Evolutionary conservation across 495 filamentous ascomycete genomes (phyloP).

Genomic region (Hypoxylon trugodes): DNA sequence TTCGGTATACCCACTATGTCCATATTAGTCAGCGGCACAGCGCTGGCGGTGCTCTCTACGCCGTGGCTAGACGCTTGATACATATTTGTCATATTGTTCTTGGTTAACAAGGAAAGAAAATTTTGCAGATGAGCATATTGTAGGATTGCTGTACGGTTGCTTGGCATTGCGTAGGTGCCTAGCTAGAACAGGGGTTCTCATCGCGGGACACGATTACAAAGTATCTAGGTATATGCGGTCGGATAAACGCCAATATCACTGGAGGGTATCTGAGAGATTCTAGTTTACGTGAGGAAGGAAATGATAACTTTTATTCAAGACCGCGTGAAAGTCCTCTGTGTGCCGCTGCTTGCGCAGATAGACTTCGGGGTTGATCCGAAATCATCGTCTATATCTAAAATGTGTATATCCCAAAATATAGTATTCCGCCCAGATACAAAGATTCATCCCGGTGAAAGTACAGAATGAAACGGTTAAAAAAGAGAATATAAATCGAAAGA

Average conservation of each 20-base stretch:
- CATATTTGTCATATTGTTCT: neutral
- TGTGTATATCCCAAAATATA: slow-evolving; percentile 13
- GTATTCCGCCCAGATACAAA: neutral
- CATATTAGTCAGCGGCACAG: slow-evolving; percentile 30
- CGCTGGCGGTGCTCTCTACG: slow-evolving; percentile 8
- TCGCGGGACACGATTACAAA: neutral
- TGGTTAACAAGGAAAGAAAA: neutral
- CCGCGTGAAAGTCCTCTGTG: neutral
- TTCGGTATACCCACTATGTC: neutral
- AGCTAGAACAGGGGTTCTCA: too few species aligned
- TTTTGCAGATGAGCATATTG: slow-evolving; percentile 13
- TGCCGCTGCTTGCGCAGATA: slow-evolving; percentile 31
- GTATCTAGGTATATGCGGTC: neutral
- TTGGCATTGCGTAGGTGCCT: too few species aligned
- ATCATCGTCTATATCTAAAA: slow-evolving; percentile 28
- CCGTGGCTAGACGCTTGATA: neutral
- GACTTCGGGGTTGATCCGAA: slow-evolving; percentile 10
- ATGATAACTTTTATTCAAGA: slow-evolving; percentile 18
- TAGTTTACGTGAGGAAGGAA: neutral
- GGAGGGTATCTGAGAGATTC: neutral
- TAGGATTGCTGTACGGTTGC: neutral
- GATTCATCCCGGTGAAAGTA: neutral
- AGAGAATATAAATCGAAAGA: neutral
- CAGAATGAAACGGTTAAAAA: neutral
- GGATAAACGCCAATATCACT: neutral